Base-by-base conservation (phyloP, 2,329 filamentous ascomycete genomes). In the Drechslerella coelobrocha region DNA sequence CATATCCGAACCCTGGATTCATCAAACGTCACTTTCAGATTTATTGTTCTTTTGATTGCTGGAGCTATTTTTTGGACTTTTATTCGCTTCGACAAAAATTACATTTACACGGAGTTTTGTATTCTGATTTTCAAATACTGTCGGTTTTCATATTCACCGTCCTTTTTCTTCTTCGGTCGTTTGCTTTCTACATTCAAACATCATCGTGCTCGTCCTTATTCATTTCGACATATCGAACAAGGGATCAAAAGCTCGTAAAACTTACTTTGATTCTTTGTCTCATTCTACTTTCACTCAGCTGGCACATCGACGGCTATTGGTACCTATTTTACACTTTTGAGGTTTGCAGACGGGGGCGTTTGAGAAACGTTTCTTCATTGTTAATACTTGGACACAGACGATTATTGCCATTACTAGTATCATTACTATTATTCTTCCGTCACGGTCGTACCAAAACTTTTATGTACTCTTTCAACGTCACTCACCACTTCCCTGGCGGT, bases 71-170 rank as follows among this genome's bases (percentile, higher is more conserved):
- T 53, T 54, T 34, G 23, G 48, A 39, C 29, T 8, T 26, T 21
- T 51, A 31, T 61, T 56, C 31, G 61, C 50, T 37, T 66, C 12
- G 39, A 41, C 47, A 37, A 59, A 63, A 31, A 57, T 24, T 53
- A 56, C 54, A 63, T 59, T 72, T 72, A 60, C 57, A 72, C 47
- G 57, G 60, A 72, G 60, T 63, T 63, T n/a, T n/a, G n/a, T n/a
- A n/a, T 59, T 43, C 53, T 19, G 51, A 43, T 23, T 51, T 50
- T 6, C 56, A 17, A 34, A n/a, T 34, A 17, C 56, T 53, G 54
- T 27, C 31, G n/a, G 19, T 47, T 41, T 31, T 10, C 39, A 48
- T 41, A 27, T 41, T 55, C 31, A 21, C 23, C 19, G 3, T 45
- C 39, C 57, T 39, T 29, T 17, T 50, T 9, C 31, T 31, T 43